Conservation (phyloP, 768 basidiomycete species). For the Russula vinacea region DNA sequence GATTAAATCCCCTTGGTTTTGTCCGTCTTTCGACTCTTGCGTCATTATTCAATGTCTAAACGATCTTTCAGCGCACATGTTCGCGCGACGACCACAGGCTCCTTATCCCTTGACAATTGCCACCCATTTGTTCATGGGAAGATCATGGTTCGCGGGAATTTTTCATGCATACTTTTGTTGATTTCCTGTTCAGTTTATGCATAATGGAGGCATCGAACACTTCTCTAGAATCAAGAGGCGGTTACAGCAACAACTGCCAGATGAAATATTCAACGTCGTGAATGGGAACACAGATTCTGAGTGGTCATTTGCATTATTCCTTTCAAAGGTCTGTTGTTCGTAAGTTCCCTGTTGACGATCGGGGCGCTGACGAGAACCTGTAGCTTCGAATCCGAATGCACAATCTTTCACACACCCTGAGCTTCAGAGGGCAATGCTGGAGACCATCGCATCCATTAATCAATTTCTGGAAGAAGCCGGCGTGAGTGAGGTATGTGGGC, state of each 20-base stretch:
- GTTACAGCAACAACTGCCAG: conserved; percentile 70
- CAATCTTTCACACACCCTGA: conserved; percentile 66
- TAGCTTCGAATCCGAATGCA: conserved; percentile 82
- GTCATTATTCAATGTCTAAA: conserved; percentile 4
- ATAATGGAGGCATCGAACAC: conserved; percentile 90
- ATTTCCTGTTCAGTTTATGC: conserved; percentile 73
- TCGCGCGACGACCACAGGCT: conserved; percentile 88
- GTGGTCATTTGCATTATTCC: conserved; percentile 92
- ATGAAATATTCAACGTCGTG: conserved; percentile 82
- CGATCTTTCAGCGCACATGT: conserved; percentile 68
- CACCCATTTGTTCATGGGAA: conserved; percentile 93
- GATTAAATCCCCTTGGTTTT: conserved; percentile 94
- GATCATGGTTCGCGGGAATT: conserved; percentile 87
- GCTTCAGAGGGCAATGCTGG: conserved; percentile 82
- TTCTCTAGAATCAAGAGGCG: conserved; percentile 78
- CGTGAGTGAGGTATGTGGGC: conserved; percentile 58
- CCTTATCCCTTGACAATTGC: conserved; percentile 88
- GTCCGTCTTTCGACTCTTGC: conserved; percentile 43
- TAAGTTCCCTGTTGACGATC: neutral
- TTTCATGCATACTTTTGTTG: conserved; percentile 4
- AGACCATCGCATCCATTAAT: conserved; percentile 81
- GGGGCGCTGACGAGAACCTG: neutral
- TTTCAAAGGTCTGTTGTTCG: conserved; percentile 62
- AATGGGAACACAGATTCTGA: conserved; percentile 98
- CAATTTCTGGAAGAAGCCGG: conserved; percentile 65